Conservation (phyloP, 2,329 filamentous ascomycete genomes). For the Phialophora chinensis region DNA sequence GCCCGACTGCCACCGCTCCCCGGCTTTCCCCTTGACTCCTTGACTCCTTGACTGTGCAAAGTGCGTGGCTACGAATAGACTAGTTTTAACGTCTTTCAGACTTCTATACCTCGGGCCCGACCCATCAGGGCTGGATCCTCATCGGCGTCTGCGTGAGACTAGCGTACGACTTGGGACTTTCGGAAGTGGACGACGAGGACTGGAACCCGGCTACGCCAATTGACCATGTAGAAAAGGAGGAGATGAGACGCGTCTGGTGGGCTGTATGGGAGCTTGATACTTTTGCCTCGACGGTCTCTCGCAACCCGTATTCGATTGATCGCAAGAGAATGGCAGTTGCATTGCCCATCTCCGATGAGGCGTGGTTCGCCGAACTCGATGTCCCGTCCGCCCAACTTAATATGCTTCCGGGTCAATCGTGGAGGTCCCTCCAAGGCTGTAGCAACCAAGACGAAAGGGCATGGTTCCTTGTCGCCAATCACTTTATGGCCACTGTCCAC, state of each 20-base stretch:
- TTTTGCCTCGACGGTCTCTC: slow-evolving; percentile 32
- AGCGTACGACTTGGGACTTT: slow-evolving; percentile 86
- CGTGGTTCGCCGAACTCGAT: slow-evolving; percentile 29
- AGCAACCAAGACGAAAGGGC: slow-evolving; percentile 32
- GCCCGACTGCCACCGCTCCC: too few species aligned
- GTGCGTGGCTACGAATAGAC: neutral
- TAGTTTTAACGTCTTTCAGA: slow-evolving; percentile 4
- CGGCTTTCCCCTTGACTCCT: neutral
- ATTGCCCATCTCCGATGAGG: slow-evolving; percentile 32
- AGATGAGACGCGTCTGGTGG: slow-evolving; percentile 33
- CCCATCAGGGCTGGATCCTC: slow-evolving; percentile 74
- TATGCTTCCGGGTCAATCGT: slow-evolving; percentile 30
- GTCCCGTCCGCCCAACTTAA: slow-evolving; percentile 26
- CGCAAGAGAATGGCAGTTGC: slow-evolving; percentile 31
- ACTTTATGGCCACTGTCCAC: slow-evolving; percentile 31
- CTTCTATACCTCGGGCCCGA: slow-evolving; percentile 34
- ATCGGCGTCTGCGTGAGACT: slow-evolving; percentile 88
- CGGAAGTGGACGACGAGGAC: slow-evolving; percentile 75
- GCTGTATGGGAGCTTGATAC: slow-evolving; percentile 34
- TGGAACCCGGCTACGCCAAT: slow-evolving; percentile 16
- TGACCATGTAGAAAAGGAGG: slow-evolving; percentile 28
- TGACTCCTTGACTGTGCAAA: neutral
- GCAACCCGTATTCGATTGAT: slow-evolving; percentile 33
- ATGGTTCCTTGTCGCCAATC: slow-evolving; percentile 34
- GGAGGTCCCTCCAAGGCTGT: slow-evolving; percentile 25